phyloP scores from a whole-genome alignment of 1,139 yeast species.

The Martiniozyma asiatica region DNA sequence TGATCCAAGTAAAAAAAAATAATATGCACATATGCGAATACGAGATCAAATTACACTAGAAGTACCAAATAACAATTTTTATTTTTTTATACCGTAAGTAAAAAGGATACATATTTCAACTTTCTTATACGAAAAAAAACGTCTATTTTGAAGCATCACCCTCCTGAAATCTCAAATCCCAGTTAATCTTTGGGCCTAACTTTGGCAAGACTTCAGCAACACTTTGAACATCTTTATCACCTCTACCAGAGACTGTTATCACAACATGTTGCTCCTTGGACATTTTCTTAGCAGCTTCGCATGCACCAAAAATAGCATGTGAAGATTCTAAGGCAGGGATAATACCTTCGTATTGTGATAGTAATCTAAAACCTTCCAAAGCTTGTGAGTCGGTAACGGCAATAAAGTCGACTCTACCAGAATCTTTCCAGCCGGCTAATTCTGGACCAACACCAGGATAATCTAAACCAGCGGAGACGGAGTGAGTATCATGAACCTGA shows the following conservation, averaged over 20 bases:
- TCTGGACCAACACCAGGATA: conserved; percentile 99
- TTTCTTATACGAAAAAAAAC: too few relatives aligned
- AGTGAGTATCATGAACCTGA: conserved; percentile 94
- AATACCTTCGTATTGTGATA: conserved; percentile 92
- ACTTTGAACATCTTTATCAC: conserved; percentile 97
- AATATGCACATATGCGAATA: too few relatives aligned
- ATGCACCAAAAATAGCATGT: conserved; percentile 89
- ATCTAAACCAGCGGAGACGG: conserved; percentile 96
- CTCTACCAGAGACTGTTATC: conserved; percentile 92
- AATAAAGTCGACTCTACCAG: conserved; percentile 80
- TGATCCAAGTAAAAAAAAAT: background rate
- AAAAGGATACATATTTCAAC: too few relatives aligned
- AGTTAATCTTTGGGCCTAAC: conserved; percentile 80
- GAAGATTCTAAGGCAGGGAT: conserved; percentile 97
- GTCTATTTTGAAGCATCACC: conserved; percentile 19
- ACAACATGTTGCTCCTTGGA: conserved; percentile 65
- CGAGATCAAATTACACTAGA: too few relatives aligned
- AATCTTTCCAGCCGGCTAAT: conserved; percentile 86
- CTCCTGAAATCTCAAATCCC: conserved; percentile 89
- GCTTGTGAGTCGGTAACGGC: conserved; percentile 96
- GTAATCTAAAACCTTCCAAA: conserved; percentile 71
- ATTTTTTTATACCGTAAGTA: too few relatives aligned
- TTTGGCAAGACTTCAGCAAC: conserved; percentile 89
- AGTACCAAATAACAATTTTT: too few relatives aligned
- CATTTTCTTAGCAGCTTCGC: conserved; percentile 79